phyloP scores from a whole-genome alignment of 2,329 filamentous ascomycete genomes.

The Parastagonospora avenae region DNA sequence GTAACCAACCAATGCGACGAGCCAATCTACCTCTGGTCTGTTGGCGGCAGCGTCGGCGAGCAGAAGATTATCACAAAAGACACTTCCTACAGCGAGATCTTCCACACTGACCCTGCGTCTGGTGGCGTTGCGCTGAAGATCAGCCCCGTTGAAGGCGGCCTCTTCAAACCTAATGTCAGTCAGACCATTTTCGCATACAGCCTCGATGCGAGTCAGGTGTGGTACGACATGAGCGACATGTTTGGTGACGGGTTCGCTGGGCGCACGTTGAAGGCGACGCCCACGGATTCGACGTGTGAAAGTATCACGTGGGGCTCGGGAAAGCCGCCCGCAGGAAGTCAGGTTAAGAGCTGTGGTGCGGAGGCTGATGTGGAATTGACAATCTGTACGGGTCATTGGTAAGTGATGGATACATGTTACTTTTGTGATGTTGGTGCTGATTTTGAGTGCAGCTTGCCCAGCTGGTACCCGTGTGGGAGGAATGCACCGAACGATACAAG shows the following conservation, averaged over 20 bases:
- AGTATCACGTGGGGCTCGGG: slow-evolving; percentile 31
- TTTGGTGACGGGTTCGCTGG: slow-evolving; percentile 36
- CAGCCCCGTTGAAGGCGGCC: slow-evolving; percentile 19
- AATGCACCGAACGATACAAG: slow-evolving; percentile 23
- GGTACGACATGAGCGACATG: slow-evolving; percentile 37
- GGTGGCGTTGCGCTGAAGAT: slow-evolving; percentile 34
- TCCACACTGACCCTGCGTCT: slow-evolving; percentile 23
- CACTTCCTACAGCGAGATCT: slow-evolving; percentile 31
- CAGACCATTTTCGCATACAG: slow-evolving; percentile 38
- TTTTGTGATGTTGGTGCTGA: neutral
- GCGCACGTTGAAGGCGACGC: slow-evolving; percentile 27
- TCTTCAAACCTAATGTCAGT: slow-evolving; percentile 35
- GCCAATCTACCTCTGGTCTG: slow-evolving; percentile 37
- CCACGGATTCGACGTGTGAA: slow-evolving; percentile 26
- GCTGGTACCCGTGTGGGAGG: slow-evolving; percentile 34
- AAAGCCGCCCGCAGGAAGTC: slow-evolving; percentile 28
- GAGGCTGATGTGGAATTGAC: slow-evolving; percentile 31
- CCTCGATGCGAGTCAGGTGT: slow-evolving; percentile 25
- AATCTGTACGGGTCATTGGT: slow-evolving; percentile 31
- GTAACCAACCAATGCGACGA: slow-evolving; percentile 38
- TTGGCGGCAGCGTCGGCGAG: slow-evolving; percentile 23
- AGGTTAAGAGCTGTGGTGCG: slow-evolving; percentile 27
- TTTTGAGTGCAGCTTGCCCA: slow-evolving; percentile 24
- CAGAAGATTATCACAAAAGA: slow-evolving; percentile 24
- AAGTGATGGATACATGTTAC: neutral